A percentile compares a stretch with the other conserved stretches of the same genome.
These are phyloP conservation scores for Macrophomina phaseolina DNA, from an alignment of 2,329 filamentous ascomycete genomes.

Conservation along the genomic window DNA sequence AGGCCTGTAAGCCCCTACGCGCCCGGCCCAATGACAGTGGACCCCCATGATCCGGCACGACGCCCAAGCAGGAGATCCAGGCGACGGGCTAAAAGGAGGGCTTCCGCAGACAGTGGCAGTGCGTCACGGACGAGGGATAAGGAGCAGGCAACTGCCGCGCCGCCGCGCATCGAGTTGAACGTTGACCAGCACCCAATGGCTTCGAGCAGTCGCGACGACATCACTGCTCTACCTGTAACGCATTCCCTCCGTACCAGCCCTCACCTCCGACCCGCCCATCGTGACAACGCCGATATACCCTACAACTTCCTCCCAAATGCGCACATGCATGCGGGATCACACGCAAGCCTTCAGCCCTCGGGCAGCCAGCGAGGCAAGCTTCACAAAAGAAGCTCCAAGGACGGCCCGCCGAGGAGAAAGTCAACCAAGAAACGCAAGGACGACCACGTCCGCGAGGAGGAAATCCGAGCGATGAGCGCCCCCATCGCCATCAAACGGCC, in stretches of 20 bases:
- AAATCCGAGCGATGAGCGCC: conserved; percentile 84
- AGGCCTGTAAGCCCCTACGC: conserved; percentile 34
- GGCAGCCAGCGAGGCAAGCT: conserved; percentile 51
- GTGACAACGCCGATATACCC: conserved; percentile 47
- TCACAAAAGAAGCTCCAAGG: conserved; percentile 62
- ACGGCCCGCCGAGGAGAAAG: conserved; percentile 66
- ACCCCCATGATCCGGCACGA: conserved; percentile 27
- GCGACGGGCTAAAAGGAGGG: conserved; percentile 38
- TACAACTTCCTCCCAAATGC: conserved; percentile 50
- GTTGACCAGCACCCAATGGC: conserved; percentile 24
- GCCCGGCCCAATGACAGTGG: conserved; percentile 32
- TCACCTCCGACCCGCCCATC: conserved; percentile 52
- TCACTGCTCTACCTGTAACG: conserved; percentile 53
- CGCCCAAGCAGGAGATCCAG: conserved; percentile 26
- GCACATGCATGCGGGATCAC: conserved; percentile 36
- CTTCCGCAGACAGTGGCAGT: conserved; percentile 22
- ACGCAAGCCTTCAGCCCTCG: conserved; percentile 41
- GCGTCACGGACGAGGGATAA: conserved; percentile 24
- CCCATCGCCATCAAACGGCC: conserved; percentile 68
- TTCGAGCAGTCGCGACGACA: conserved; percentile 48
- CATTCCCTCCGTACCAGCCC: conserved; percentile 52
- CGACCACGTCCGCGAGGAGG: conserved; percentile 80
- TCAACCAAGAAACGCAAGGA: conserved; percentile 76
- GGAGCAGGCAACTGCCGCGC: conserved; percentile 16
- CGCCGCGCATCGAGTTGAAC: conserved; percentile 21